A percentile compares a stretch with the other conserved stretches of the same genome.
These are phyloP conservation scores for Lepidium africanum DNA, from an alignment of 345 rosid genomes.

Conservation along the genomic window DNA sequence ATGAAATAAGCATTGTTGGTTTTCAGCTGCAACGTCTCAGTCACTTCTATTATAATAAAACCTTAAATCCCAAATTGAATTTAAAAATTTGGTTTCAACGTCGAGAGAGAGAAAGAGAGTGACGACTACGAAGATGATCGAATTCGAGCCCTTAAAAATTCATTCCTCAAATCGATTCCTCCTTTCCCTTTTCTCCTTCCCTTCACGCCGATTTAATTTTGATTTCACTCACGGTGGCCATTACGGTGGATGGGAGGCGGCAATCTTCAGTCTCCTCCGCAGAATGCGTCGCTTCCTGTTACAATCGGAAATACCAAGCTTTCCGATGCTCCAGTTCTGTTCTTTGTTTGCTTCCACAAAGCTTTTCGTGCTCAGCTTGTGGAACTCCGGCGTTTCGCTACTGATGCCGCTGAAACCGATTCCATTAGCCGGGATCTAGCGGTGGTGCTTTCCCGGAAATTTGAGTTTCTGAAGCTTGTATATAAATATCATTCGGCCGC, in stretches of 20 bases:
- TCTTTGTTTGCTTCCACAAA: conserved; percentile 60
- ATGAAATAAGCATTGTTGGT: conserved; percentile 2
- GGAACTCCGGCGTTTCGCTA: conserved; percentile 42
- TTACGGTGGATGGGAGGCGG: conserved; percentile 30
- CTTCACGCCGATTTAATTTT: background rate
- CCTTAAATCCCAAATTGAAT: background rate
- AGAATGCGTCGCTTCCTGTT: conserved; percentile 11
- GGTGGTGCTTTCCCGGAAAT: conserved; percentile 37
- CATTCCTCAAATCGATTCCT: conserved; percentile 25
- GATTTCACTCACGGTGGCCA: conserved; percentile 16
- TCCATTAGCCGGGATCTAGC: conserved; percentile 10
- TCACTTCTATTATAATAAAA: conserved; percentile 26
- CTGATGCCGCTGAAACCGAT: conserved; percentile 28
- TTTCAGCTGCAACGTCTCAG: conserved; percentile 26
- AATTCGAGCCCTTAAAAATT: conserved; percentile 23
- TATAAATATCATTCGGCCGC: conserved; percentile 56
- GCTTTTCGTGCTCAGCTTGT: conserved; percentile 54
- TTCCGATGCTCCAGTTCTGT: conserved; percentile 53
- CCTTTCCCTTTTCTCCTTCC: conserved; percentile 25
- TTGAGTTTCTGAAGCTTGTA: conserved; percentile 61
- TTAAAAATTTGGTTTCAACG: background rate
- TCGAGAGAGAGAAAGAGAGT: background rate
- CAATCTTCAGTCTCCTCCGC: conserved; percentile 18
- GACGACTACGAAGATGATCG: conserved; percentile 23
- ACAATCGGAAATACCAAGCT: conserved; percentile 27